Evolutionary conservation across 495 filamentous ascomycete species (phyloP).

Genomic region (Saxispiralis lemnorum): DNA sequence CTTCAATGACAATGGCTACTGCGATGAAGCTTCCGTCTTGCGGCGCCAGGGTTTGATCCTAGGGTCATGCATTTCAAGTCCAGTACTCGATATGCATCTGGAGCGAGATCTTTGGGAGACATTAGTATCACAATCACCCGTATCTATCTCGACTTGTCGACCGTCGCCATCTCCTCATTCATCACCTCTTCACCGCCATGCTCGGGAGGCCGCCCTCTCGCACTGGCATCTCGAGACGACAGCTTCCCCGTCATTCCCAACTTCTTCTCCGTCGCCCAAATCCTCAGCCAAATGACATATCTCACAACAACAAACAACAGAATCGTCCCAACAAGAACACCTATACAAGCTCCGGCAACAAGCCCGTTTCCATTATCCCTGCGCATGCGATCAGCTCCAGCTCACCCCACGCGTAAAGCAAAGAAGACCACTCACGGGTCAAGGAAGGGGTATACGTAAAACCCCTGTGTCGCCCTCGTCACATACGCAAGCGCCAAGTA

Average conservation of each 20-base stretch:
- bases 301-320: conserved; percentile 44
- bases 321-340: conserved; percentile 44
- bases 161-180: no score
- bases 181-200: no score
- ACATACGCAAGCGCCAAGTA: conserved; percentile 64
- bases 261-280: conserved; percentile 36
- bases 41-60: no score
- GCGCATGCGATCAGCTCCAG: neutral
- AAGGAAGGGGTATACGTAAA: conserved; percentile 62
- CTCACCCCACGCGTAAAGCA: neutral
- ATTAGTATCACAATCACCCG: no score
- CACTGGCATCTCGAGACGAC: neutral
- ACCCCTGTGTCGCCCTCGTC: conserved; percentile 46
- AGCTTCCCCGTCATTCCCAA: conserved; percentile 30
- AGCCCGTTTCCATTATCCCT: conserved; percentile 10
- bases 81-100: no score
- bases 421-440: conserved; percentile 23
- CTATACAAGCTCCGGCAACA: conserved; percentile 41
- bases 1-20: no score
- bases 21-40: no score
- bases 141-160: no score
- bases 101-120: no score
- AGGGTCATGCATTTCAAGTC: no score
- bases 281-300: conserved; percentile 33
- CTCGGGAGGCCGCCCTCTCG: no score